Percentiles rank a stretch among this genome's conserved stretches.
These are phyloP conservation scores for Fusarium sulawesiense DNA, from an alignment of 2,329 filamentous ascomycete genomes.

Conservation along the genomic window DNA sequence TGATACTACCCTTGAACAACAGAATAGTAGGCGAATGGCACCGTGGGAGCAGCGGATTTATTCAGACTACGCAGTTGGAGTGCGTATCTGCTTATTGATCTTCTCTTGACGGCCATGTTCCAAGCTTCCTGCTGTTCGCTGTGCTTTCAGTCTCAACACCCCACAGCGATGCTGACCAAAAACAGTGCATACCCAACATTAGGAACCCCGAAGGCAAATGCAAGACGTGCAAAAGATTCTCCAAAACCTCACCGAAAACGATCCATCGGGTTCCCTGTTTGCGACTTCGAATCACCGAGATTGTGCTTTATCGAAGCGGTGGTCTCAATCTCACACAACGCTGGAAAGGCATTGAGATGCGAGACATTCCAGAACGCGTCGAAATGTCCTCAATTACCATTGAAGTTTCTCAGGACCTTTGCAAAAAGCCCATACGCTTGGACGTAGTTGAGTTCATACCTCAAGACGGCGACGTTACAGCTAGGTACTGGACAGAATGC, in stretches of 20 bases:
- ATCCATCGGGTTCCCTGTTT: constrained; percentile 59
- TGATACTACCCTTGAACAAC: neutral
- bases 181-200: constrained; percentile 54
- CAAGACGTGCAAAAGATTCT: constrained; percentile 54
- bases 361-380: constrained; percentile 54
- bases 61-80: neutral
- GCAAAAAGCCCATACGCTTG: constrained; percentile 51
- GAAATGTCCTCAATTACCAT: constrained; percentile 49
- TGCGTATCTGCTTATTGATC: neutral
- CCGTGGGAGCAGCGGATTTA: neutral
- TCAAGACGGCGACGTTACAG: constrained; percentile 51
- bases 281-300: constrained; percentile 57
- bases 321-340: constrained; percentile 58
- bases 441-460: constrained; percentile 57
- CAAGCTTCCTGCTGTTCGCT: neutral
- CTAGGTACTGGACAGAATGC: constrained; percentile 54
- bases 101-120: neutral
- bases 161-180: constrained; percentile 1
- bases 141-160: neutral
- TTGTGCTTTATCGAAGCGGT: constrained; percentile 56
- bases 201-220: constrained; percentile 52
- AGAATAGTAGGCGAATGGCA: neutral
- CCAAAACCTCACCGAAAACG: constrained; percentile 57
- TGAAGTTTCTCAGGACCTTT: constrained; percentile 54
- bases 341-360: constrained; percentile 56